These are phyloP conservation scores for Termitomyces sp. DNA, from an alignment of 768 basidiomycete species.

Conservation along the genomic window DNA sequence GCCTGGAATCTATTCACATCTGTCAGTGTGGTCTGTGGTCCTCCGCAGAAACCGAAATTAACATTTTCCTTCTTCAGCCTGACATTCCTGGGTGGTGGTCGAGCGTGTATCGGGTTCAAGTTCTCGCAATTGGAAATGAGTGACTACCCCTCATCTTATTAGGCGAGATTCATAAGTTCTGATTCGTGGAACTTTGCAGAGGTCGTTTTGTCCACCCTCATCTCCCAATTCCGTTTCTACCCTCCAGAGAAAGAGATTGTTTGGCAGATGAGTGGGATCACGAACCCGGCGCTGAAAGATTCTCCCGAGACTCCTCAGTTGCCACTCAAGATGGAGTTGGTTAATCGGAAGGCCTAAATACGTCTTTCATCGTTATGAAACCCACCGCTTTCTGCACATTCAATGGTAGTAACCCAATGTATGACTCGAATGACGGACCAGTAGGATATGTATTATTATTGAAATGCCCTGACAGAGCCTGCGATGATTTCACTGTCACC, in stretches of 20 bases:
- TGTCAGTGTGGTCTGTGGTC: neutral
- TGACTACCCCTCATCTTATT: neutral
- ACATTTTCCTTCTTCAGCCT: neutral
- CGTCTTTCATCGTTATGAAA: too few relatives aligned
- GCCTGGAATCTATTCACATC: slow-evolving; percentile 4
- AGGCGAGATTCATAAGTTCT: neutral
- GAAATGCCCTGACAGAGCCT: too few relatives aligned
- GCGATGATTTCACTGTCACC: too few relatives aligned
- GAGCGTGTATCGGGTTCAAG: slow-evolving; percentile 1
- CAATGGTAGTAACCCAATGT: neutral
- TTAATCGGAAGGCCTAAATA: neutral
- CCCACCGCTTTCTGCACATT: neutral
- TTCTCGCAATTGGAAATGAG: slow-evolving; percentile 7
- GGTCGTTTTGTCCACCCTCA: slow-evolving; percentile 4
- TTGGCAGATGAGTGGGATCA: slow-evolving; percentile 3
- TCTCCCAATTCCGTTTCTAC: slow-evolving; percentile 1
- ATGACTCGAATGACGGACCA: too few relatives aligned
- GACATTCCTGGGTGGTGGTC: slow-evolving; percentile 1
- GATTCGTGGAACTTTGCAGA: neutral
- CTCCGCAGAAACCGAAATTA: neutral
- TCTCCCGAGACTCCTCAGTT: neutral
- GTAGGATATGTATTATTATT: too few relatives aligned
- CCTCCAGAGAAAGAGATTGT: neutral
- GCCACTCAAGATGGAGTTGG: neutral
- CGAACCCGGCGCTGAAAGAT: neutral